A percentile compares a stretch with the other conserved stretches of the same genome.
Conservation (phyloP, 257 asterid species). For the Echites panduratus region DNA sequence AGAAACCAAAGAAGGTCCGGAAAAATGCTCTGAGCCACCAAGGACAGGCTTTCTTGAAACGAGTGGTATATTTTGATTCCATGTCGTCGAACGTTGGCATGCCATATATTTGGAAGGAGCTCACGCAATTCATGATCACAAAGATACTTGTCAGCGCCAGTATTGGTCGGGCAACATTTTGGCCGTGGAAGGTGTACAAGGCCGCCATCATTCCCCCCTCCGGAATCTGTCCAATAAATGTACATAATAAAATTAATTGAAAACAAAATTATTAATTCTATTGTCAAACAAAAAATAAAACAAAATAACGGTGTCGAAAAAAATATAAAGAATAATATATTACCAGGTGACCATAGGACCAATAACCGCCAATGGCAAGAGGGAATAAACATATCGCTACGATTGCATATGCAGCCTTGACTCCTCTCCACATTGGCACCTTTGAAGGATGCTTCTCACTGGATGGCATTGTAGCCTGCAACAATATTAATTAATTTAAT, state of each 20-base stretch:
- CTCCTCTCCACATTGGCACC: slow-evolving; percentile 95
- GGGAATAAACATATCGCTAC: slow-evolving; percentile 79
- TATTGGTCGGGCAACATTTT: slow-evolving; percentile 38
- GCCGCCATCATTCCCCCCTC: slow-evolving; percentile 72
- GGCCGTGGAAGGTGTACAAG: slow-evolving; percentile 44
- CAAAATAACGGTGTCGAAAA: no score
- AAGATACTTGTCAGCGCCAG: slow-evolving; percentile 42
- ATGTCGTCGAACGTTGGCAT: slow-evolving; percentile 76
- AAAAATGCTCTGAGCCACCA: slow-evolving; percentile 69
- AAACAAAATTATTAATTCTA: no score
- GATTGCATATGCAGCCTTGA: slow-evolving; percentile 50
- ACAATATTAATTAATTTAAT: background rate
- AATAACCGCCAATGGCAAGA: slow-evolving; percentile 69
- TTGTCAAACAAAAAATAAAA: no score
- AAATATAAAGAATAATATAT: background rate
- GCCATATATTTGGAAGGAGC: slow-evolving; percentile 83
- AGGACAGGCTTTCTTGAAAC: slow-evolving; percentile 62
- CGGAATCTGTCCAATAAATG: slow-evolving; percentile 55
- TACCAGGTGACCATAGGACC: slow-evolving; percentile 83
- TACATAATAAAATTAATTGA: no score
- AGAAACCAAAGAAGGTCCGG: slow-evolving; percentile 53
- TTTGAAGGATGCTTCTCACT: slow-evolving; percentile 84
- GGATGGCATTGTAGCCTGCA: slow-evolving; percentile 93
- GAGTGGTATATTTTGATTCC: slow-evolving; percentile 56
- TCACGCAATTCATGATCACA: slow-evolving; percentile 63